phyloP scores from a whole-genome alignment of 345 rosid species.

The Salix exigua region DNA sequence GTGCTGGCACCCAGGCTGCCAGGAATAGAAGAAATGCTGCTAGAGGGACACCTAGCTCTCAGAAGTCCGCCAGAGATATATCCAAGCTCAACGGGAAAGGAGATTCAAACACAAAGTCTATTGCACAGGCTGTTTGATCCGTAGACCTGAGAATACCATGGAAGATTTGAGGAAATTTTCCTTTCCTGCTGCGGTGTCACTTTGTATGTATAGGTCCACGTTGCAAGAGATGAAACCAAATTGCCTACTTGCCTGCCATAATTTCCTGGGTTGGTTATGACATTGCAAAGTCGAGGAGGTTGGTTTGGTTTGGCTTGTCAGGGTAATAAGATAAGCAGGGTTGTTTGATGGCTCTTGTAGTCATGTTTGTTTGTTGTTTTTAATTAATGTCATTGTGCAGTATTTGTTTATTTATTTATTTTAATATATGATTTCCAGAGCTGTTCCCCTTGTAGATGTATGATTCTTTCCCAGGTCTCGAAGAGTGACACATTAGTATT shows the following conservation, averaged over 20 bases:
- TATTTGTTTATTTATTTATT: conserved; percentile 4
- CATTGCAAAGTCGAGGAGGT: conserved; percentile 4
- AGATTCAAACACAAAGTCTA: conserved; percentile 28
- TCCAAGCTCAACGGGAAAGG: conserved; percentile 31
- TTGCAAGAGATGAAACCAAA: neutral
- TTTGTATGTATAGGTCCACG: conserved; percentile 9
- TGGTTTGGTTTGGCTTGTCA: conserved; percentile 2
- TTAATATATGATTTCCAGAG: conserved; percentile 14
- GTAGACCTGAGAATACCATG: neutral
- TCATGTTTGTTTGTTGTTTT: conserved; percentile 11
- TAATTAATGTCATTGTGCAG: conserved; percentile 2
- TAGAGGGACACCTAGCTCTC: conserved; percentile 33
- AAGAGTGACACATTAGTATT: neutral
- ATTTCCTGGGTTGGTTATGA: neutral
- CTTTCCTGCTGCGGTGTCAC: neutral
- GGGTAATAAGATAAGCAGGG: conserved; percentile 15
- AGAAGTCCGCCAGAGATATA: conserved; percentile 30
- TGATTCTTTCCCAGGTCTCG: conserved; percentile 1
- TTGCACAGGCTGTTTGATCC: conserved; percentile 28
- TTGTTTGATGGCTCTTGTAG: conserved; percentile 7
- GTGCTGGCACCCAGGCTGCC: conserved; percentile 28
- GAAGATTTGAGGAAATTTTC: neutral
- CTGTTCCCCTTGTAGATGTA: neutral
- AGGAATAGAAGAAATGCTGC: conserved; percentile 33
- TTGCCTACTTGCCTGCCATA: neutral